Percentiles rank a stretch among this genome's conserved stretches.
Evolutionary conservation across 1,284 basidiomycete species (phyloP).

Genomic region (Boletus holoroseus): DNA sequence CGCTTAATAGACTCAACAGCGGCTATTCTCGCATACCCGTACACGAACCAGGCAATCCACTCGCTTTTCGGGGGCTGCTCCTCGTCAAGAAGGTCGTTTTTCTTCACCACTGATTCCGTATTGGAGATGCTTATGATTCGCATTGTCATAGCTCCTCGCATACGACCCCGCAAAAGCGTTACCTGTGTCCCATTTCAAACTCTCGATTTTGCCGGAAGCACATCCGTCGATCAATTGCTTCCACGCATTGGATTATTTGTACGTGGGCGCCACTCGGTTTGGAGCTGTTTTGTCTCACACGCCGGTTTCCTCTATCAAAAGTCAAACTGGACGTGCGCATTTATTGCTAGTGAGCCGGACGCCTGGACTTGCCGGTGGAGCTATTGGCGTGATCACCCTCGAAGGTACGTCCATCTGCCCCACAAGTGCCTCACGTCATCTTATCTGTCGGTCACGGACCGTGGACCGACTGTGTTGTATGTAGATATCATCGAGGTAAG

Average conservation of each 20-base stretch:
- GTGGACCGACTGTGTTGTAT: no score
- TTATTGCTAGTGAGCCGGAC: constrained; percentile 81
- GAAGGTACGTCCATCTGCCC: constrained; percentile 50
- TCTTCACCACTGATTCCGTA: background rate
- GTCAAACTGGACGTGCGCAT: constrained; percentile 94
- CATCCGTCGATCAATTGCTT: constrained; percentile 81
- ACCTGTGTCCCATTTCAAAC: constrained; percentile 68
- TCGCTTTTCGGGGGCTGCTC: constrained; percentile 82
- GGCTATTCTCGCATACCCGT: constrained; percentile 95
- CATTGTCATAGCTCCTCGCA: constrained; percentile 54
- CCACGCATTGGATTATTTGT: constrained; percentile 84
- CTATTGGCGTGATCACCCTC: constrained; percentile 75
- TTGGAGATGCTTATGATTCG: background rate
- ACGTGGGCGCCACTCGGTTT: constrained; percentile 21
- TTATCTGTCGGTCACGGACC: no score
- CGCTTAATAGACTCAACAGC: constrained; percentile 50
- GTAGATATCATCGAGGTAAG: constrained; percentile 65
- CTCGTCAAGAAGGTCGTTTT: constrained; percentile 71
- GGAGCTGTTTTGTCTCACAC: constrained; percentile 29
- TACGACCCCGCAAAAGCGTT: constrained; percentile 83
- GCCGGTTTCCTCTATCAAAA: constrained; percentile 35
- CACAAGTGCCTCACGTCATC: no score
- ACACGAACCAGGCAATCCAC: constrained; percentile 69
- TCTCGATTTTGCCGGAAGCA: constrained; percentile 90
- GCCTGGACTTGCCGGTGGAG: constrained; percentile 77